phyloP scores from a whole-genome alignment of 257 asterid genomes.

The Solanum lycopersicoides region DNA sequence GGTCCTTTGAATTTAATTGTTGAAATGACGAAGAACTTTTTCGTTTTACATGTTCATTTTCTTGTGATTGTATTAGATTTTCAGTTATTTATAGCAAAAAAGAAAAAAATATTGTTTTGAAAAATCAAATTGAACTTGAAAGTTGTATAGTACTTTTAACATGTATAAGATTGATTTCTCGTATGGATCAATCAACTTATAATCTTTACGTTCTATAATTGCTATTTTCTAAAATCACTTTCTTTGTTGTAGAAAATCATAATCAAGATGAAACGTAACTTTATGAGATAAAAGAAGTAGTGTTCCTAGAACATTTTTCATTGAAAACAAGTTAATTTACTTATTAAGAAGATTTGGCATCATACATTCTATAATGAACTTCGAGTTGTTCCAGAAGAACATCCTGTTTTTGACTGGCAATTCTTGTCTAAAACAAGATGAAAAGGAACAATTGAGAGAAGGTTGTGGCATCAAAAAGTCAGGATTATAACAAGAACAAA shows the following conservation, averaged over 20 bases:
- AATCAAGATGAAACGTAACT: not conserved
- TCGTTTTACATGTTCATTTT: not conserved
- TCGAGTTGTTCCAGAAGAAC: too few species aligned
- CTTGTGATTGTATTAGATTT: not conserved
- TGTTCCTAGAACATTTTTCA: not conserved
- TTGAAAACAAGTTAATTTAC: not conserved
- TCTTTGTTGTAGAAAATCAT: not conserved
- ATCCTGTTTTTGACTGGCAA: not conserved
- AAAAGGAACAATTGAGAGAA: too few species aligned
- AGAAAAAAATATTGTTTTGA: not conserved
- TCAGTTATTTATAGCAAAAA: not conserved
- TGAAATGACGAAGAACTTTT: not conserved
- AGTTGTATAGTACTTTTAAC: too few species aligned
- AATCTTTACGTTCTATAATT: not conserved
- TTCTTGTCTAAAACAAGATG: too few species aligned
- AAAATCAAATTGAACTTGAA: not conserved
- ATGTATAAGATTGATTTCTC: not conserved
- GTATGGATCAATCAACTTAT: not conserved
- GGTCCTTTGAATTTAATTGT: too few species aligned
- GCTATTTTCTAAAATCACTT: not conserved
- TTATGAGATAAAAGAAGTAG: too few species aligned
- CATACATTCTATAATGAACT: conserved; percentile 10
- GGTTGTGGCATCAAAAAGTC: too few species aligned
- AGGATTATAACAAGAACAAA: too few species aligned
- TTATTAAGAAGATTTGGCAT: conserved; percentile 22